phyloP scores from a whole-genome alignment of 441 rosid species.

The Eruca vesicaria region DNA sequence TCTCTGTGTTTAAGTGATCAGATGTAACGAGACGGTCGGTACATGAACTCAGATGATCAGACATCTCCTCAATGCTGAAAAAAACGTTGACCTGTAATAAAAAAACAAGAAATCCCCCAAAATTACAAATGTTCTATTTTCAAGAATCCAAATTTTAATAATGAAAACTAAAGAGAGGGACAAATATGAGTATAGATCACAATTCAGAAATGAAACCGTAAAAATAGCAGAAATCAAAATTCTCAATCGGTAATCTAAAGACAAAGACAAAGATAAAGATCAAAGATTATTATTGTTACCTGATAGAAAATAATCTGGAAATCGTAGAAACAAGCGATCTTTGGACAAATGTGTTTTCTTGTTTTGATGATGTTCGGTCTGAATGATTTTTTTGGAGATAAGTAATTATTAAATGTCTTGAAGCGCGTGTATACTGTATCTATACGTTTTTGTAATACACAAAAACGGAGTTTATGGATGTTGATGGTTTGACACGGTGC shows the following conservation, averaged over 20 bases:
- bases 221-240: background rate
- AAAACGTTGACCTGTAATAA: conserved; percentile 19
- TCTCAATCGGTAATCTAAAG: background rate
- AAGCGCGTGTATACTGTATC: conserved; percentile 26
- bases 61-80: conserved; percentile 6
- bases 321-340: too few species aligned
- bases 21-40: conserved; percentile 46
- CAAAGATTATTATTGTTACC: background rate
- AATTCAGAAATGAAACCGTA: conserved; percentile 10
- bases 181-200: too few species aligned
- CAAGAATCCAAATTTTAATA: background rate
- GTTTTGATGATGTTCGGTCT: conserved; percentile 32
- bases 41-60: conserved; percentile 50
- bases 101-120: background rate
- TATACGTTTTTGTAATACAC: background rate
- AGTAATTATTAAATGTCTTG: conserved; percentile 2
- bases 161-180: background rate
- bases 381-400: conserved; percentile 23
- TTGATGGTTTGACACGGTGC: conserved; percentile 30
- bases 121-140: background rate
- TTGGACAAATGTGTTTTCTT: conserved; percentile 22
- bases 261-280: background rate
- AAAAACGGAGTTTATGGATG: background rate
- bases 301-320: background rate
- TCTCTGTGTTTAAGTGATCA: conserved; percentile 40